These are phyloP conservation scores for Collybia nuda DNA, from an alignment of 768 basidiomycete genomes.

Conservation along the genomic window DNA sequence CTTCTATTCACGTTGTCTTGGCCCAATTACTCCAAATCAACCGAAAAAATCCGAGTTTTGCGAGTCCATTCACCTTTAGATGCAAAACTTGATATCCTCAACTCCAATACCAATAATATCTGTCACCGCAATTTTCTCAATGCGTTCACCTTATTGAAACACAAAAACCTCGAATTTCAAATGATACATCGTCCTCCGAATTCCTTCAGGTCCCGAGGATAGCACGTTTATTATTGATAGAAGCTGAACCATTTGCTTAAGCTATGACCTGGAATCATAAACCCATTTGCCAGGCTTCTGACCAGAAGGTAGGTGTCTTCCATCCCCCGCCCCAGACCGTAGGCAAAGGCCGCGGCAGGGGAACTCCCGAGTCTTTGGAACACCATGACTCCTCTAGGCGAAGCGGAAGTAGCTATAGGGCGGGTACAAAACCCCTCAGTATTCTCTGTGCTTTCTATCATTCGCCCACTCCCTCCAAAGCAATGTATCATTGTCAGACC, in stretches of 20 bases:
- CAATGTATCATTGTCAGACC: constrained; percentile 10
- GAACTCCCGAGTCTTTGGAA: background rate
- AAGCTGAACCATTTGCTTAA: background rate
- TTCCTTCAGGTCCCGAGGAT: too few relatives aligned
- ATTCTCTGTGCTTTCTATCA: background rate
- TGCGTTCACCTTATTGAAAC: too few relatives aligned
- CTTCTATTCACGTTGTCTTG: too few relatives aligned
- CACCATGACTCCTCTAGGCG: background rate
- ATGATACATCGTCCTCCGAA: too few relatives aligned
- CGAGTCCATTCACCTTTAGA: too few relatives aligned
- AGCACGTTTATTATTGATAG: background rate
- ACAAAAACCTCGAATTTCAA: too few relatives aligned
- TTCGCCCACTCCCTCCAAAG: background rate
- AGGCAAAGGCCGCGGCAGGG: constrained; percentile 2
- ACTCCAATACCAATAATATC: too few relatives aligned
- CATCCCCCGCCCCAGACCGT: background rate
- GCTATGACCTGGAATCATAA: background rate
- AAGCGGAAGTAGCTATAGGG: background rate
- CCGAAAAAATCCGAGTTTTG: too few relatives aligned
- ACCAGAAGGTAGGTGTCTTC: background rate
- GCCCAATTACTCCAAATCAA: too few relatives aligned
- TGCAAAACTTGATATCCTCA: too few relatives aligned
- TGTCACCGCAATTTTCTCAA: too few relatives aligned
- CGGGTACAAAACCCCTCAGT: background rate
- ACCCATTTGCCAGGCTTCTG: background rate